These are phyloP conservation scores for Lodderomyces orthopsilosis DNA, from an alignment of 1,139 yeast genomes.

Conservation along the genomic window DNA sequence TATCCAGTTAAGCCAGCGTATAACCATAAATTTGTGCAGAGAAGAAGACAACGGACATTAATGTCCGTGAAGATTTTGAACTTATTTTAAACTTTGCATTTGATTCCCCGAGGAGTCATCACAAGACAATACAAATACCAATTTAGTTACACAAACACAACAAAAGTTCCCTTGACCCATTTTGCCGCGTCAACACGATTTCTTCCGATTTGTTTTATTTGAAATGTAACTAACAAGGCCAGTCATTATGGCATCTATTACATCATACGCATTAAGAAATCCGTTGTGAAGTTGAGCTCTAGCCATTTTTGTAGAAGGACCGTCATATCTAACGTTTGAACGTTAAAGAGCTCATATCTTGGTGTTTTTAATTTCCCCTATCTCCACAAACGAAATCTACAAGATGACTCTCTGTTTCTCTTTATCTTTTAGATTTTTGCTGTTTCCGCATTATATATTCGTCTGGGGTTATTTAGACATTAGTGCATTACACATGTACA, in stretches of 20 bases:
- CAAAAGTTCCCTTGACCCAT: constrained; percentile 3
- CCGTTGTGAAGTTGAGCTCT: no score
- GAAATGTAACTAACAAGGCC: background rate
- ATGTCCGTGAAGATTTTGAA: background rate
- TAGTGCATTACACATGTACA: background rate
- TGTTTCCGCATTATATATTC: background rate
- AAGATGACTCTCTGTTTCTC: no score
- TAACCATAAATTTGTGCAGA: background rate
- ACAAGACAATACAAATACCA: background rate
- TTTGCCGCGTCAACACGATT: background rate
- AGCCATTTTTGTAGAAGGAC: no score
- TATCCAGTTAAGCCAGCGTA: no score
- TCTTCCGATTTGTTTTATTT: background rate
- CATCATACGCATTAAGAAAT: no score
- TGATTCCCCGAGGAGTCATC: background rate
- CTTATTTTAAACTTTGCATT: background rate
- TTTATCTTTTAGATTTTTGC: background rate
- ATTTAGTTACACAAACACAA: background rate
- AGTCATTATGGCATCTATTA: background rate
- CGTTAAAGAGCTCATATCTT: background rate
- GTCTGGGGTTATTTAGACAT: background rate
- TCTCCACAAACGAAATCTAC: background rate
- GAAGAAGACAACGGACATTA: background rate
- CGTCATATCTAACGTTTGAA: no score
- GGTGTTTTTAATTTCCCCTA: background rate